phyloP scores from a whole-genome alignment of 768 basidiomycete genomes.

The Calocybe gangraenosa region DNA sequence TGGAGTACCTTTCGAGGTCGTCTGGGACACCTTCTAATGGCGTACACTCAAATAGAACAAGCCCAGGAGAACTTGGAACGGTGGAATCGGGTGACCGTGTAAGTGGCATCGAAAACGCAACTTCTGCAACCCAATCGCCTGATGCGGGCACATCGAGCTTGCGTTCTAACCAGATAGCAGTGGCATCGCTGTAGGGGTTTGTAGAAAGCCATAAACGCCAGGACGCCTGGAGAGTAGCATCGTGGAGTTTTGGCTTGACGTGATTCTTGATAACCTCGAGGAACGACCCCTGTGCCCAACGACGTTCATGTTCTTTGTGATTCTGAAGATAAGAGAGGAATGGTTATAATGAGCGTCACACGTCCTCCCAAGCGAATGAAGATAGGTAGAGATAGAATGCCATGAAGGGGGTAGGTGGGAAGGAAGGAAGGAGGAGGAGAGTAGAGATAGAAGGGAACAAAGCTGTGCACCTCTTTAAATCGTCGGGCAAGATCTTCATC shows the following conservation, averaged over 20 bases:
- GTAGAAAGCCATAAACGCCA: conserved; percentile 76
- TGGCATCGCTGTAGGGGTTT: conserved; percentile 68
- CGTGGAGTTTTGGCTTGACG: conserved; percentile 26
- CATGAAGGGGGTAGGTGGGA: conserved; percentile 5
- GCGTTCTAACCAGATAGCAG: conserved; percentile 75
- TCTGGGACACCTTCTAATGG: conserved; percentile 60
- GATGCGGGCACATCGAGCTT: conserved; percentile 70
- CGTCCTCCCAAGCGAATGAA: conserved; percentile 7
- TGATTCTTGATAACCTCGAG: conserved; percentile 40
- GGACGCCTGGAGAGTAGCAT: conserved; percentile 22
- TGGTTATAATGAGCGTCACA: conserved; percentile 16
- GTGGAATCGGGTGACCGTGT: conserved; percentile 17
- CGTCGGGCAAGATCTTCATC: conserved; percentile 64
- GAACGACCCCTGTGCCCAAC: conserved; percentile 77
- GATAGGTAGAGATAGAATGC: background rate
- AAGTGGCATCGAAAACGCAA: conserved; percentile 58
- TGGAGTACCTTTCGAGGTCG: conserved; percentile 57
- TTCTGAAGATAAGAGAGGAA: conserved; percentile 42
- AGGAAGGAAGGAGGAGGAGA: conserved; percentile 11
- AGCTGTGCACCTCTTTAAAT: conserved; percentile 58
- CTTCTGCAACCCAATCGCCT: conserved; percentile 57
- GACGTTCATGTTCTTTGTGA: conserved; percentile 61
- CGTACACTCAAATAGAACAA: conserved; percentile 75
- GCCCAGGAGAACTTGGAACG: conserved; percentile 47
- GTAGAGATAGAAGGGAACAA: too few species aligned